phyloP scores from a whole-genome alignment of 148 eudicot species.

The Fagopyrum esculentum region DNA sequence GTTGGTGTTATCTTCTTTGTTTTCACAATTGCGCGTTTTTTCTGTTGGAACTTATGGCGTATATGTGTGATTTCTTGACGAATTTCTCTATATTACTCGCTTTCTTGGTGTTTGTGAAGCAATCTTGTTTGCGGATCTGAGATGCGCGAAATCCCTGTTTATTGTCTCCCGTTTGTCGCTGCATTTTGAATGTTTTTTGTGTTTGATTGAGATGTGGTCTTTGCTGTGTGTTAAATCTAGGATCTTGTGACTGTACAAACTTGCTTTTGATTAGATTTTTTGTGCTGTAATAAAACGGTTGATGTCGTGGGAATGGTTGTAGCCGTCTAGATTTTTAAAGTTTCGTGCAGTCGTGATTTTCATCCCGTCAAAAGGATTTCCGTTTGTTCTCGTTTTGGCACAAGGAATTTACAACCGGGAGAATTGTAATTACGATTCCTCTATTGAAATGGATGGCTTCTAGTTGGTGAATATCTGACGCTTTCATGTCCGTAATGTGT shows the following conservation, averaged over 20 bases:
- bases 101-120: constrained; percentile 3
- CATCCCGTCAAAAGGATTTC: background rate
- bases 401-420: background rate
- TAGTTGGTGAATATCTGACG: background rate
- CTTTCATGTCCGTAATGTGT: background rate
- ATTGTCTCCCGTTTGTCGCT: background rate
- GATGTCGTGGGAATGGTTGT: background rate
- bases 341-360: background rate
- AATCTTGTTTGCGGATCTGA: constrained; percentile 12
- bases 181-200: background rate
- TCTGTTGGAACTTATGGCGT: background rate
- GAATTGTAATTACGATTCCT: background rate
- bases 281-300: background rate
- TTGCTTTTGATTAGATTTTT: background rate
- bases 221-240: background rate
- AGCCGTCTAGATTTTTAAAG: background rate
- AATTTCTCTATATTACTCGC: background rate
- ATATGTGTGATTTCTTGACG: background rate
- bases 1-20: background rate
- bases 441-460: background rate
- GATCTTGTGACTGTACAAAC: background rate
- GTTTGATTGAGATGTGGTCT: background rate
- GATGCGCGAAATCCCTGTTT: background rate
- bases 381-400: background rate
- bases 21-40: background rate